These are phyloP conservation scores for Ettlia oleoabundans DNA, from an alignment of 139 green algal species.

Conservation along the genomic window DNA sequence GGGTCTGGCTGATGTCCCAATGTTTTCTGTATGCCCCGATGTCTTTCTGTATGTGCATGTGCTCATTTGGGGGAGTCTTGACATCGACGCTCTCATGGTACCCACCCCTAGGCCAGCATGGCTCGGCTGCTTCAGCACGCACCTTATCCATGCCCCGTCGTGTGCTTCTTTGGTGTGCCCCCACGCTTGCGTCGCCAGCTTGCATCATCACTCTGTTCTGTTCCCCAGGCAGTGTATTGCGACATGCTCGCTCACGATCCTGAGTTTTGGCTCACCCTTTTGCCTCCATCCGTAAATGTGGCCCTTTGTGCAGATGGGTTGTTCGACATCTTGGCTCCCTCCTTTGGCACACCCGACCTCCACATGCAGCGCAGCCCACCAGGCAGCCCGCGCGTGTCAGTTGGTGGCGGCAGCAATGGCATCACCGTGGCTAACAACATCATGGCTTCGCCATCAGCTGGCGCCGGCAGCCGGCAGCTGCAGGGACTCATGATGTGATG, in stretches of 20 bases:
- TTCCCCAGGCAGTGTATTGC: too few species aligned
- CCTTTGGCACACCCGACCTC: slow-evolving; percentile 65
- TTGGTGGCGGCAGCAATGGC: neutral
- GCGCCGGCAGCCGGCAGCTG: neutral
- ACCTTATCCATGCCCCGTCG: too few species aligned
- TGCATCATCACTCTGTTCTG: too few species aligned
- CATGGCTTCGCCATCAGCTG: neutral
- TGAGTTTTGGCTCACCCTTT: neutral
- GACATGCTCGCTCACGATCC: too few species aligned
- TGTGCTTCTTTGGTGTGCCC: too few species aligned
- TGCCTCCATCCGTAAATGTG: neutral
- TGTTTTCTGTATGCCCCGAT: too few species aligned
- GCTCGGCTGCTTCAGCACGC: too few species aligned
- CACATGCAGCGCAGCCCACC: slow-evolving; percentile 40
- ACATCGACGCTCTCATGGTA: too few species aligned
- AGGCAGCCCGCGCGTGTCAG: neutral
- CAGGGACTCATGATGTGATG: neutral
- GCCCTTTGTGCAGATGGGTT: slow-evolving; percentile 48
- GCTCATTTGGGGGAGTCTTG: too few species aligned
- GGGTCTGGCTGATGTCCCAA: too few species aligned
- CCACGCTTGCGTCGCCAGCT: neutral
- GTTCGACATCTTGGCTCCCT: slow-evolving; percentile 79
- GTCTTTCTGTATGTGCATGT: neutral
- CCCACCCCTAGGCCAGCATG: too few species aligned
- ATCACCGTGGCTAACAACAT: neutral